A percentile compares a stretch with the other conserved stretches of the same genome.
Conservation (phyloP, 1,284 basidiomycete species). For the Pseudozyma tsukubaensis region DNA sequence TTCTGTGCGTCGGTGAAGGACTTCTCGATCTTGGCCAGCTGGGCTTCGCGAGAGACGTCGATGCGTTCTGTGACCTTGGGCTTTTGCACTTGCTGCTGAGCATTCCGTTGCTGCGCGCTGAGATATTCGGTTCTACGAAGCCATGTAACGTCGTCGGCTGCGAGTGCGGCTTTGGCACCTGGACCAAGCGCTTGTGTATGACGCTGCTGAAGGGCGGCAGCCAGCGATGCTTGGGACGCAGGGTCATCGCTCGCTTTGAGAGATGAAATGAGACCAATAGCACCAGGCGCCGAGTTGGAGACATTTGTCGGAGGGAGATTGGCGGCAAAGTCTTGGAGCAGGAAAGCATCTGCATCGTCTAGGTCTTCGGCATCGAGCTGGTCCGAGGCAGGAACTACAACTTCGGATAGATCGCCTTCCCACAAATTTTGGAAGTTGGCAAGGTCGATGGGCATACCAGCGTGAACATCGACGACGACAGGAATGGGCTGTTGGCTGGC, state of each 20-base stretch:
- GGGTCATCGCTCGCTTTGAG: slow-evolving; percentile 39
- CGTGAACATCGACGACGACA: slow-evolving; percentile 63
- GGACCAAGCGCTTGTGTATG: slow-evolving; percentile 49
- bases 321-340: slow-evolving; percentile 58
- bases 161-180: slow-evolving; percentile 39
- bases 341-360: slow-evolving; percentile 63
- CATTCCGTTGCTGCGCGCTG: slow-evolving; percentile 56
- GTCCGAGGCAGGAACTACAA: slow-evolving; percentile 23
- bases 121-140: slow-evolving; percentile 66
- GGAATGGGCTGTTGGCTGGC: slow-evolving; percentile 61
- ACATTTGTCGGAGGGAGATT: slow-evolving; percentile 32
- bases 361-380: slow-evolving; percentile 38
- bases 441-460: slow-evolving; percentile 66
- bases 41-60: slow-evolving; percentile 59
- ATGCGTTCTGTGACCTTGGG: slow-evolving; percentile 43
- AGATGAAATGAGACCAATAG: slow-evolving; percentile 39
- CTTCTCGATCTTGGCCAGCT: slow-evolving; percentile 62
- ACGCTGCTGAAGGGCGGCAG: slow-evolving; percentile 48
- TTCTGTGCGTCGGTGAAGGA: slow-evolving; percentile 59
- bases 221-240: slow-evolving; percentile 26
- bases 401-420: slow-evolving; percentile 53
- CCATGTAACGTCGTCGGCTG: slow-evolving; percentile 64
- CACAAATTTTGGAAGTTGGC: slow-evolving; percentile 62
- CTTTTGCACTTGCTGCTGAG: slow-evolving; percentile 48
- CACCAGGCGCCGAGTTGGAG: slow-evolving; percentile 26